Evolutionary conservation across 306 rosid genomes (phyloP), one percentile per base, ranked within the genome.

Genomic region (Glycyrrhiza uralensis): DNA sequence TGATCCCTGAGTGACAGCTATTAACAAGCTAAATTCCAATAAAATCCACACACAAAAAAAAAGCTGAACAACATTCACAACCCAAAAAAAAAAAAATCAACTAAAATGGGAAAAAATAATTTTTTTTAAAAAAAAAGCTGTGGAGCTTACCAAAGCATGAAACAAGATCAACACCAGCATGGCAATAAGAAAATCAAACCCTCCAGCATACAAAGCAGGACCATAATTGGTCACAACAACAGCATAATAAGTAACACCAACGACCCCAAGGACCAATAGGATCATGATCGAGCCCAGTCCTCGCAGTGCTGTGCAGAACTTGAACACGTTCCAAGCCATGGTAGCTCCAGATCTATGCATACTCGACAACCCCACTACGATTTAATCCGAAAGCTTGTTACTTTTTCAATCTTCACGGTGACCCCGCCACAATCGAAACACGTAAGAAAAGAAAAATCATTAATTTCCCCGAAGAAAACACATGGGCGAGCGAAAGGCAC

Each of bases 261-360:
- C 96, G 5, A 95, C 99, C 28, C 99, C 99, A 52, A 95, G 99
- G 54, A 95, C 99, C 79, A 95, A 60, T 7, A 95, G 86, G 64
- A 95, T 91, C 96, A 95, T 95, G 84, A 95, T 92, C 80, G 99
- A 95, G 63, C 99, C 99, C 69, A 95, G 82, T 54, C 97, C 99
- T 65, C 99, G 89, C 19, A 95, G 81, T 77, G 93, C 99, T 42
- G 96, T 89, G 68, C 99, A 95, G 83, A 95, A 95, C 92, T 95
- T 89, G 90, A 95, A 95, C 81, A 95, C 97, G 67, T 95, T 95
- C 99, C 99, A 95, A 52, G 99, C 97, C 97, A 95, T 95, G 46
- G 96, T 81, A 36, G 85, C 90, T 58, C 96, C 99, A 90, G 97
- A 95, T 95, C 99, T 95, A 85, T 95, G 96, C 97, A 95, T 92